A percentile compares a stretch with the other conserved stretches of the same genome.
phyloP scores from a whole-genome alignment of 176 grass and related monocot genomes.

The Otatea glauca region DNA sequence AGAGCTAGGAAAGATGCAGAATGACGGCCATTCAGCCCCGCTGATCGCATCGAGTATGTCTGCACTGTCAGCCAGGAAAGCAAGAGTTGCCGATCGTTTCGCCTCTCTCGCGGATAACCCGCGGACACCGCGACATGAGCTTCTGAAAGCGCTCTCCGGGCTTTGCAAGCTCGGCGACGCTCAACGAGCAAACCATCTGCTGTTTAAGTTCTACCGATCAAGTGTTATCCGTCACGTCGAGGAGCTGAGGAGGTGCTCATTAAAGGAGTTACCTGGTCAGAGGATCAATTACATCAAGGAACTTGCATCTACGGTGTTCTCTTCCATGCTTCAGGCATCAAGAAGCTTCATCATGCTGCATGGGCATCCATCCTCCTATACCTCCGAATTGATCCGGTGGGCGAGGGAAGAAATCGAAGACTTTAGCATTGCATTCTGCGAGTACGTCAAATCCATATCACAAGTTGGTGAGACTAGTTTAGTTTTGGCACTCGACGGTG shows the following conservation, averaged over 20 bases:
- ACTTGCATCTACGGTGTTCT: slow-evolving; percentile 51
- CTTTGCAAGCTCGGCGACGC: slow-evolving; percentile 56
- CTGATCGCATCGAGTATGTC: slow-evolving; percentile 8
- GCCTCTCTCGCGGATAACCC: slow-evolving; percentile 37
- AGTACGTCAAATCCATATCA: slow-evolving; percentile 37
- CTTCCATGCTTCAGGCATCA: slow-evolving; percentile 44
- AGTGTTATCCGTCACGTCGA: not conserved
- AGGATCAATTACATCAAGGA: slow-evolving; percentile 40
- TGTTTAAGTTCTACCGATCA: slow-evolving; percentile 32
- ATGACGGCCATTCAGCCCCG: slow-evolving; percentile 1
- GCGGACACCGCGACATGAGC: slow-evolving; percentile 47
- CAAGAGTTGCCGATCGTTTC: slow-evolving; percentile 41
- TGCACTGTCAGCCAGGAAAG: slow-evolving; percentile 31
- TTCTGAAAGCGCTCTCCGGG: slow-evolving; percentile 45
- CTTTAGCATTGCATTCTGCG: slow-evolving; percentile 41
- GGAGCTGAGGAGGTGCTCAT: slow-evolving; percentile 26
- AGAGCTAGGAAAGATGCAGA: not conserved
- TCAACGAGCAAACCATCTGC: slow-evolving; percentile 37
- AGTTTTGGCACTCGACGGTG: slow-evolving; percentile 41
- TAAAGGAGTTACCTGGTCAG: too few relatives aligned
- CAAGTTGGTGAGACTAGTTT: not conserved
- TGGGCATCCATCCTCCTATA: slow-evolving; percentile 18
- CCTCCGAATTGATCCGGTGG: slow-evolving; percentile 41
- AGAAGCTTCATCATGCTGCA: slow-evolving; percentile 39
- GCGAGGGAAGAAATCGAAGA: slow-evolving; percentile 56